Evolutionary conservation across 495 filamentous ascomycete species (phyloP), one percentile per base, ranked within the genome.

Genomic region (Xylaria curta): DNA sequence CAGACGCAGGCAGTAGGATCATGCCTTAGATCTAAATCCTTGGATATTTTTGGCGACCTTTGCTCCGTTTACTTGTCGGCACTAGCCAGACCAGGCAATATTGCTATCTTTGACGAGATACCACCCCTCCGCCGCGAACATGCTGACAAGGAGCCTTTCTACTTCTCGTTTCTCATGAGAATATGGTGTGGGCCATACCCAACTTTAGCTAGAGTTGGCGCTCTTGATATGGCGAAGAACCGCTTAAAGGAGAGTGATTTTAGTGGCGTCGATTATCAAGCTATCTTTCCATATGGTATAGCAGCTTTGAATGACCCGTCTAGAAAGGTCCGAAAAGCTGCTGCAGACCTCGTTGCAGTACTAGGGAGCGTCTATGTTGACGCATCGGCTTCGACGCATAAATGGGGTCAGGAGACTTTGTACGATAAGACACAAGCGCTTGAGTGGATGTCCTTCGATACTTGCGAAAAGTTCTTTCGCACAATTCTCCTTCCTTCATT

Each of bases 131-230:
- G 85, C 42, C 89, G 86, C 59, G 73, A 85, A 7, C 76, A 83
- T 31, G 90, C 88, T 0, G 79, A 84, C 19, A 85, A 88, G 60
- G 85, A 89, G 2, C 87, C 91, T 10, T 87, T 93, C 49, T 92
- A 91, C 68, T 78, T 95, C 75, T 92, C 91, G 4, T 95, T 98
- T 78, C 91, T 95, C 68, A 83, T 90, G 68, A 85, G 89, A 49
- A 85, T 94, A 24, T 93, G 94, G 88, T 93, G 91, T 68, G 88
- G 91, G 0, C 84, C 86, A 17, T 90, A 90, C 72, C 91, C 93
- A 36, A 88, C 86, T 21, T 80, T 90, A 51, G 90, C 89, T 17
- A 88, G 91, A 72, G 84, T 85, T 33, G 86, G 89, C 24, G 94
- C 94, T 4, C 79, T 97, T 63, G 87, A 87, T 46, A 82, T 85